Evolutionary conservation across 1,139 yeast species (phyloP), one percentile per base, ranked within the genome.

Genomic region (Yamadazyma membranifaciens): DNA sequence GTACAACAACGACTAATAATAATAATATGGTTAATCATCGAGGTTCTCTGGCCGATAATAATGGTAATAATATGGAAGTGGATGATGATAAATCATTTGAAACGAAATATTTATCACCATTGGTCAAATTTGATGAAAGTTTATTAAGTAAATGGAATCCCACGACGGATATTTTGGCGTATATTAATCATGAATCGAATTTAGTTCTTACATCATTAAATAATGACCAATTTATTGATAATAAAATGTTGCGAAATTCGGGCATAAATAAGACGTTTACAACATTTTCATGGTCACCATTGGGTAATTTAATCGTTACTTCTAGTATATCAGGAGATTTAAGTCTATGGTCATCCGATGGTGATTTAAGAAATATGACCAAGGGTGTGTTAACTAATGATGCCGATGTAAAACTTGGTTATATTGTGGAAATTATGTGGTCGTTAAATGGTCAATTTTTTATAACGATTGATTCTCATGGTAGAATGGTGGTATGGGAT

Each of bases 261-360:
- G 50, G 52, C 1, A 30, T 41, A 3, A 46, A 39, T 29, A 43
- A 53, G 13, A 38, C 47, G 1, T 58, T 70, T 14, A 72, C 79
- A 12, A 58, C 70, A 2, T 64, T 83, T 2, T 61, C 78, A 3
- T 85, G 91, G 91, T 71, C 86, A 2, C 84, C 84, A 1, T 63
- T 64, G 43, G 91, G 91, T 0, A 65, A 73, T 40, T 51, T 69
- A 11, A 58, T 84, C 3, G 63, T 81, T 9, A 81, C 88, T 0
- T 81, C 80, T 1, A 75, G 78, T 2, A 75, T 73, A 37, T 69
- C 69, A 48, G 91, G 92, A 13, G 91, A 83, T 50, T 54, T 85
- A 11, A 63, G 88, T 42, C 67, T 83, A 11, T 85, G 92, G 92
- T 72, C 79, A 14, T 73, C 77, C 0, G 81, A 78, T 40, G 92